These are phyloP conservation scores for Tricladium varicosporioides DNA, from an alignment of 2,329 filamentous ascomycete genomes.

Conservation along the genomic window DNA sequence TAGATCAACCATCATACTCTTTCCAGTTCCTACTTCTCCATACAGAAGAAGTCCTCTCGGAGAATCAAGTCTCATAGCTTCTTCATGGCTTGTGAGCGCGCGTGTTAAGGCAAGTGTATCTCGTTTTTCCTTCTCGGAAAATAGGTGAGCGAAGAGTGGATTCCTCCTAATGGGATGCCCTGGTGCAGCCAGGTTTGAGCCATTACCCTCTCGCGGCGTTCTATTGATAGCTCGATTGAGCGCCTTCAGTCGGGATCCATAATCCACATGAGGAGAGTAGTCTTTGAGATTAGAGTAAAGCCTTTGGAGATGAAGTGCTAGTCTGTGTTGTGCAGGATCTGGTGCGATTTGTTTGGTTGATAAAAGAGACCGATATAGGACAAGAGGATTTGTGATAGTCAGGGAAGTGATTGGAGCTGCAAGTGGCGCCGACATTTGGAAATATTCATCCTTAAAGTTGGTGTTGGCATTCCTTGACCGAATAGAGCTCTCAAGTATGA, in stretches of 20 bases:
- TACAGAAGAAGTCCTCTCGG: conserved; percentile 75
- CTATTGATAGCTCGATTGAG: conserved; percentile 47
- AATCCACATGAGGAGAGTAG: conserved; percentile 71
- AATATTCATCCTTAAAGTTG: conserved; percentile 9
- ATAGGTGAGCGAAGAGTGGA: conserved; percentile 57
- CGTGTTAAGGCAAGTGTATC: conserved; percentile 64
- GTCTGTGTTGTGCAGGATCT: conserved; percentile 69
- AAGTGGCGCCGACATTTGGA: conserved; percentile 32
- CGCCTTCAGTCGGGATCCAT: conserved; percentile 62
- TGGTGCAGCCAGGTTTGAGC: conserved; percentile 43
- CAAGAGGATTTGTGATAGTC: conserved; percentile 68
- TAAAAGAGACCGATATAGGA: conserved; percentile 74
- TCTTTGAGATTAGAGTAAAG: conserved; percentile 75
- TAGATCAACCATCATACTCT: conserved; percentile 81
- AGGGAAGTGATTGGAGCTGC: conserved; percentile 42
- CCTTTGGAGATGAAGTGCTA: conserved; percentile 74
- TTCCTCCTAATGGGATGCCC: conserved; percentile 57
- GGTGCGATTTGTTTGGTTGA: conserved; percentile 54
- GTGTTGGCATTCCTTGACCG: background rate
- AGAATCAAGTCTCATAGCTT: conserved; percentile 68
- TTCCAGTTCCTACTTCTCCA: conserved; percentile 79
- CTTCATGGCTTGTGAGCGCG: conserved; percentile 68
- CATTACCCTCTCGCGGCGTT: conserved; percentile 31
- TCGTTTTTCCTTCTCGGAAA: conserved; percentile 51
- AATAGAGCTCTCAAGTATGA: background rate